Base-by-base conservation (phyloP, 2,329 filamentous ascomycete genomes). In the Neofusicoccum laricinum region DNA sequence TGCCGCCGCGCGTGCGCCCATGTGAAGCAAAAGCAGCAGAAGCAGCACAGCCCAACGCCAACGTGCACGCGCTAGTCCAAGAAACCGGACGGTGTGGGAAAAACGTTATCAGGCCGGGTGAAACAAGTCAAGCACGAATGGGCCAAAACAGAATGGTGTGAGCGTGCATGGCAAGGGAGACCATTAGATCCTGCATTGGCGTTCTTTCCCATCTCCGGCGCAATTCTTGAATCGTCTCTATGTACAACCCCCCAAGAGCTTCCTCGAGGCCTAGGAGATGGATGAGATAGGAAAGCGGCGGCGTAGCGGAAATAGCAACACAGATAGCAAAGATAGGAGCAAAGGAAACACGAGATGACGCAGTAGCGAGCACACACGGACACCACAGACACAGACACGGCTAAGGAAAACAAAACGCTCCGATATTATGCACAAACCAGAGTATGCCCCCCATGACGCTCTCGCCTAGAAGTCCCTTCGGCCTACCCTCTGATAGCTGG, bases 351-450 rank as follows among this genome's bases (percentile, higher is more conserved):
- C 25, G 38, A 32, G 55, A 43, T 46, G 40, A 59, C 55, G 55
- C 55, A 36, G 51, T 14, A 57, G 38, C 38, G 40, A 43, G 7
- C 51, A 57, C 51, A 57, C 50, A 41, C 50, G 50, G 50, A 55
- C 50, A 36, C 30, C 14, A 25, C n/a, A 36, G 25, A 50, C 32
- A 41, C 17, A 25, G 14, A 25, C 50, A 21, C 51, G 38, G 19
- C 17, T 43, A 36, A 36, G 32, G 30, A 38, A 46, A 36, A 45
- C 40, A 59, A 38, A 59, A 59, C 55, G 55, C 55, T 59, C 55
- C 55, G 55, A 59, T 59, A 46, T 59, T 59, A 59, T 59, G 55
- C 55, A 59, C 55, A 59, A 57, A 59, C 55, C 55, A 59, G 55
- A 59, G 40, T 46, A 59, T 59, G 55, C 51, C 25, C 41, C 41